Evolutionary conservation across 306 rosid genomes (phyloP).

Genomic region (Acmispon strigosus): DNA sequence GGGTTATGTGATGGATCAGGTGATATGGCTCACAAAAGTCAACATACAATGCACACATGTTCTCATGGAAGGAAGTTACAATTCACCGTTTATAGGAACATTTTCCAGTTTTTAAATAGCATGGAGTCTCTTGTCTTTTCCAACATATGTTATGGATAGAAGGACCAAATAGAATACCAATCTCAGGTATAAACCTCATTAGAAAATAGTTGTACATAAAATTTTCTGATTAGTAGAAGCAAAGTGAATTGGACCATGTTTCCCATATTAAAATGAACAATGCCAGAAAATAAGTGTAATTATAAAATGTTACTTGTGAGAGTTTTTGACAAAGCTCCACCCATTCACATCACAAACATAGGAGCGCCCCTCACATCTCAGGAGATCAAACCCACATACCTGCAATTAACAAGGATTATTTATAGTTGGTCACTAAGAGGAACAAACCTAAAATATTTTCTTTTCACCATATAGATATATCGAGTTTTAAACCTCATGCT

Average conservation of each 20-base stretch:
- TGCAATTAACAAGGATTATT: conserved; percentile 31
- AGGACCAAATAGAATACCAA: background rate
- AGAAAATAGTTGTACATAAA: background rate
- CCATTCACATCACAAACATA: conserved; percentile 98
- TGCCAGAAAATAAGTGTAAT: background rate
- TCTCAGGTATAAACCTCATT: background rate
- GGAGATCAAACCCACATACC: conserved; percentile 98
- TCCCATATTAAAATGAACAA: background rate
- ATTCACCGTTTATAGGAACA: background rate
- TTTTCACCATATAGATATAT: background rate
- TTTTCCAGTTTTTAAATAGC: background rate
- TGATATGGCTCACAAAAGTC: background rate
- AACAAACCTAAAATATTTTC: background rate
- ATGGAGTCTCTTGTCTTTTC: conserved; percentile 4
- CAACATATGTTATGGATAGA: background rate
- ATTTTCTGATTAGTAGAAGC: background rate
- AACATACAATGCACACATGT: background rate
- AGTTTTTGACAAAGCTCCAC: conserved; percentile 97
- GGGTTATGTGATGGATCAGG: background rate
- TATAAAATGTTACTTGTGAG: conserved; percentile 66
- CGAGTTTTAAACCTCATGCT: background rate
- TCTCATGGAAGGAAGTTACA: background rate
- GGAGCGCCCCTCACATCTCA: conserved; percentile 93
- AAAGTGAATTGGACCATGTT: conserved; percentile 8
- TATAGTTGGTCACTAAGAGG: conserved; percentile 9